phyloP scores from a whole-genome alignment of 2,329 filamentous ascomycete genomes.

The Xylariaceae sp. region DNA sequence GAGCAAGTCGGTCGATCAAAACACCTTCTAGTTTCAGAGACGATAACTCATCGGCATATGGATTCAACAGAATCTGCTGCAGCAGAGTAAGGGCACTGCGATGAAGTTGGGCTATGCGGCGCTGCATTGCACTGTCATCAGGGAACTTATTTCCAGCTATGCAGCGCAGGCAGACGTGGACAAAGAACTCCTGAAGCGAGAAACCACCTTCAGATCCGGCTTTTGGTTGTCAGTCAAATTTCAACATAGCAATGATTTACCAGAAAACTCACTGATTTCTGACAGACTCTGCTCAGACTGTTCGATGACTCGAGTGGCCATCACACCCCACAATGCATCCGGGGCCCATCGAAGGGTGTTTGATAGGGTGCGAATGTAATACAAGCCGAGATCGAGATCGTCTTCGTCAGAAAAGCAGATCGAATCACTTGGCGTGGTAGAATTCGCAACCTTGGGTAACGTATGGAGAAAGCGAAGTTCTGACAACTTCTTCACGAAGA shows the following conservation, averaged over 20 bases:
- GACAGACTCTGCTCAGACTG: constrained; percentile 41
- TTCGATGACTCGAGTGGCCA: constrained; percentile 58
- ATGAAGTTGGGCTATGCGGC: constrained; percentile 61
- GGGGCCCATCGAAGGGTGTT: constrained; percentile 66
- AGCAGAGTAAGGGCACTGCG: constrained; percentile 65
- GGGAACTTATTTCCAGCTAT: constrained; percentile 43
- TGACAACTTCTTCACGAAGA: constrained; percentile 55
- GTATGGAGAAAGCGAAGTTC: constrained; percentile 49
- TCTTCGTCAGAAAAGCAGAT: constrained; percentile 49
- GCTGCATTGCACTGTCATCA: constrained; percentile 34
- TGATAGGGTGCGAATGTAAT: constrained; percentile 69
- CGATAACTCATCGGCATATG: constrained; percentile 53
- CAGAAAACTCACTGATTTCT: constrained; percentile 47
- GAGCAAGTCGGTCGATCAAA: constrained; percentile 63
- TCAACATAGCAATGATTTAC: constrained; percentile 21
- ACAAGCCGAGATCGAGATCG: constrained; percentile 70
- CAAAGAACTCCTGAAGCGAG: constrained; percentile 62
- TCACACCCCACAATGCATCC: constrained; percentile 63
- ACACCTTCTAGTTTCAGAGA: constrained; percentile 64
- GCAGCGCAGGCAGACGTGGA: constrained; percentile 60
- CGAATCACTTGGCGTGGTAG: constrained; percentile 26
- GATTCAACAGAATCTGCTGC: constrained; percentile 62
- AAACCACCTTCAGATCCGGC: constrained; percentile 51
- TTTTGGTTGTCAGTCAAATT: constrained; percentile 30
- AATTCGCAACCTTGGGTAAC: constrained; percentile 23